Conservation (phyloP, 1,139 yeast species). For the Blastobotrys aristatus region DNA sequence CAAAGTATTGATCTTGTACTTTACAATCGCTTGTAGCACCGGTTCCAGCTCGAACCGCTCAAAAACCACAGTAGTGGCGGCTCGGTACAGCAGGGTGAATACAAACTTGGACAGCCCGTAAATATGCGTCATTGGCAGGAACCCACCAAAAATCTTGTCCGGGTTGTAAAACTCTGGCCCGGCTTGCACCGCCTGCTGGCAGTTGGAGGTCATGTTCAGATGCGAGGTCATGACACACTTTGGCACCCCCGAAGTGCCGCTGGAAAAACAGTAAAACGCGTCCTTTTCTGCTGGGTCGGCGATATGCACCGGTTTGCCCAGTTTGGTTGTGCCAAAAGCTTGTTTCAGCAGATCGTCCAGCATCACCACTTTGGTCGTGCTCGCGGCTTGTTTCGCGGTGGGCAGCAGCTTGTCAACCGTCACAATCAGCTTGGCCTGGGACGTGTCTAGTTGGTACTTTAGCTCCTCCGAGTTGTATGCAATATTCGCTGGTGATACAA, state of each 20-base stretch:
- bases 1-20: conserved; percentile 29
- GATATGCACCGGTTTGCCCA: background rate
- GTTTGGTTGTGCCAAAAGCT: background rate
- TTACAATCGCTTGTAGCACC: conserved; percentile 26
- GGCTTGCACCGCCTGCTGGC: conserved; percentile 22
- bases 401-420: conserved; percentile 22
- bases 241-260: conserved; percentile 73
- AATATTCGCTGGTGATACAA: conserved; percentile 36
- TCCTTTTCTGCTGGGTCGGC: conserved; percentile 18
- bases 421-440: conserved; percentile 30
- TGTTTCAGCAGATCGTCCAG: background rate
- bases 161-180: conserved; percentile 10
- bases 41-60: conserved; percentile 33
- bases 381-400: conserved; percentile 30
- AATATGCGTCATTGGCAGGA: conserved; percentile 38
- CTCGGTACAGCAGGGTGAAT: conserved; percentile 25
- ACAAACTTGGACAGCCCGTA: conserved; percentile 33
- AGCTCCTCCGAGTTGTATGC: conserved; percentile 35
- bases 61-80: conserved; percentile 30
- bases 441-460: conserved; percentile 32
- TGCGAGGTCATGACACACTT: conserved; percentile 69
- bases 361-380: background rate
- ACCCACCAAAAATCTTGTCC: conserved; percentile 19
- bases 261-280: conserved; percentile 51
- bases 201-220: conserved; percentile 34